Base-by-base conservation (phyloP, 768 basidiomycete species). In the Rhizopogon vinicolor region DNA sequence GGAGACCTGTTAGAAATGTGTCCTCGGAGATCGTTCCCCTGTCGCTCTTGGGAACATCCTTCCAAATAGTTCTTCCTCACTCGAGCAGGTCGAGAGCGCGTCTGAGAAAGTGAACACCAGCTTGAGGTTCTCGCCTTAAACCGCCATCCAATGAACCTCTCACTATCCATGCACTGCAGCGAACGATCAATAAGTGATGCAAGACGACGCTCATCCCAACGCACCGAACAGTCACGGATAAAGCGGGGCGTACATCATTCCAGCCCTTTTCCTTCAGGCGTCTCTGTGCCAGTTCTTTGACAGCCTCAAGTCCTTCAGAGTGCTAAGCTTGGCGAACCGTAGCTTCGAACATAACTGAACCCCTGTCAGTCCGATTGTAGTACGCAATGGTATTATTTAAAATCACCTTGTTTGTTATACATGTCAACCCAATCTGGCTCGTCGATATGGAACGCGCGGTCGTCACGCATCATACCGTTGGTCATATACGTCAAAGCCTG, bases 171-270 rank as follows among this genome's bases (percentile, higher is more conserved):
- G 18, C 57, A 7, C 65, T 67, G 16, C 8, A 9, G 19, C n/a
- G 10, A 7, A 12, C 7, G 14, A n/a, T 57, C 48, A 57, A 33
- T 14, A 44, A 16, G 12, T 13, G 16, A 25, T 25, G 25, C 4
- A 25, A 56, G n/a, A 25, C 3, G 13, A 3, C 12, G 16, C 5
- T 19, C 1, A 14, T 9, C 8, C 5, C 12, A 8, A 54, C 68
- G 10, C 57, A 74, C 77, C 77, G 63, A 40, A 77, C 60, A 18
- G 77, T 78, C 5, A 63, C 58, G 3, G 73, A 42, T 22, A 79
- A 57, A 3, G 77, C 75, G 2, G 65, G 68, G 7, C 69, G 65
- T 12, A 64, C 60, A 14, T 45, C 42, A 35, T 66, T 55, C 71
- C 70, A 72, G 1, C 68, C 68, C 41, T 62, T 50, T 7, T 57